Evolutionary conservation across 768 basidiomycete genomes (phyloP), one percentile per base, ranked within the genome.

Genomic region (Coprinopsis marcescibilis): DNA sequence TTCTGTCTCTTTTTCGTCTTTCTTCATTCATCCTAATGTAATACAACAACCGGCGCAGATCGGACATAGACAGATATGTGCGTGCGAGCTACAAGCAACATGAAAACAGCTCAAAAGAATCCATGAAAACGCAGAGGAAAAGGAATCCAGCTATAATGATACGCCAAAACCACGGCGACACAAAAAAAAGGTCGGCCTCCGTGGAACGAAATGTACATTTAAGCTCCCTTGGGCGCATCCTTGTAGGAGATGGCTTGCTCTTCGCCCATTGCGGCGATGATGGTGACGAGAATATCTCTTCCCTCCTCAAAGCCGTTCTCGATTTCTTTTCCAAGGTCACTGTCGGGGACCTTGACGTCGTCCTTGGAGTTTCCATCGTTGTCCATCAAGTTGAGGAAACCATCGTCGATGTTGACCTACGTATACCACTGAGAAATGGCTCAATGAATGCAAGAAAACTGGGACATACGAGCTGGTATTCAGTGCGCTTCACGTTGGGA

Each of bases 381-480:
- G 56, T 72, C 77, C 88, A 99, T 87, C 60, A 99, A 79, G 80
- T 92, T 96, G 62, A 99, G 83, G 79, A 84, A 96, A 53, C 81
- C 89, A 44, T 96, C 95, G 56, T 95, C 91, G 58, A 96, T 79
- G 76, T 93, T 84, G 63, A 87, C 75, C 85, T 89, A 52, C 35
- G 25, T 80, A 53, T 32, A 15, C 23, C 41, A 45, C 20, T 40
- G 26, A 41, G 12, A 43, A 49, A 46, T 51, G 48, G 34, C 43
- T 12, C 33, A 32, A 43, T 33, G 40, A 7, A 53, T 46, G 35
- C 45, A 51, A 19, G 37, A 43, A 51, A 43, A 38, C 19, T 11
- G 13, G 39, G 14, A 62, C 75, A 60, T 64, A 91, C 88, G 62
- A 99, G 84, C 60, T 85, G 77, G 78, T 83, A 98, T 81, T 99